These are phyloP conservation scores for Fusarium pilosicola DNA, from an alignment of 2,329 filamentous ascomycete species.

Conservation along the genomic window DNA sequence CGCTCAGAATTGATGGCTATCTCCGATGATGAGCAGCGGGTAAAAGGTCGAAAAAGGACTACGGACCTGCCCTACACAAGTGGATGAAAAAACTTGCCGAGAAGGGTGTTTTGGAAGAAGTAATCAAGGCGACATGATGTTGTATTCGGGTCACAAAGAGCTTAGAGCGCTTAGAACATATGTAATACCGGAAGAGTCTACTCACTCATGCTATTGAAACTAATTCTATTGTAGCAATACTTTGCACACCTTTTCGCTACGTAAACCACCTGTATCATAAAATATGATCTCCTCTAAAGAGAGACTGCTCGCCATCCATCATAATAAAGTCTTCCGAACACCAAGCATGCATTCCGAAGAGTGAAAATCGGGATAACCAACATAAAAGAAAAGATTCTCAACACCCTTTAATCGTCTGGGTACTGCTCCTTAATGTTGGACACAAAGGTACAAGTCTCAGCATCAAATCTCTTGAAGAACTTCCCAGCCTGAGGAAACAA, in stretches of 20 bases:
- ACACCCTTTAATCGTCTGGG: slow-evolving; percentile 76
- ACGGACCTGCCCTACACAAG: slow-evolving; percentile 72
- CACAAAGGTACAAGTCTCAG: slow-evolving; percentile 72
- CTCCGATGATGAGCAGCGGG: slow-evolving; percentile 61
- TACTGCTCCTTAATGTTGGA: slow-evolving; percentile 85
- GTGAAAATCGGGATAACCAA: background rate
- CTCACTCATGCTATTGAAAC: slow-evolving; percentile 3
- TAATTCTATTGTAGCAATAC: slow-evolving; percentile 5
- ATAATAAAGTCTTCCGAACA: background rate
- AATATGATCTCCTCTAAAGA: background rate
- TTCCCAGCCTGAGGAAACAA: slow-evolving; percentile 79
- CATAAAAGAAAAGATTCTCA: background rate
- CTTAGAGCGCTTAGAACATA: background rate
- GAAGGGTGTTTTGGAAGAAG: slow-evolving; percentile 66
- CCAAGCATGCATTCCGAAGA: slow-evolving; percentile 6
- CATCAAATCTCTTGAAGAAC: slow-evolving; percentile 89
- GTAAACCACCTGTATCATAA: slow-evolving; percentile 1
- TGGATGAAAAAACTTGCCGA: slow-evolving; percentile 77
- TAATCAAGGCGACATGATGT: slow-evolving; percentile 44
- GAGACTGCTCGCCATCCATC: background rate
- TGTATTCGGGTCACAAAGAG: background rate
- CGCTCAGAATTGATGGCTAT: slow-evolving; percentile 58
- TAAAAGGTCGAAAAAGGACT: slow-evolving; percentile 70
- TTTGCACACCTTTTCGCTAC: background rate
- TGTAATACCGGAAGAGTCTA: background rate